Conservation (phyloP, 306 rosid species). For the Luffa acutangula region DNA sequence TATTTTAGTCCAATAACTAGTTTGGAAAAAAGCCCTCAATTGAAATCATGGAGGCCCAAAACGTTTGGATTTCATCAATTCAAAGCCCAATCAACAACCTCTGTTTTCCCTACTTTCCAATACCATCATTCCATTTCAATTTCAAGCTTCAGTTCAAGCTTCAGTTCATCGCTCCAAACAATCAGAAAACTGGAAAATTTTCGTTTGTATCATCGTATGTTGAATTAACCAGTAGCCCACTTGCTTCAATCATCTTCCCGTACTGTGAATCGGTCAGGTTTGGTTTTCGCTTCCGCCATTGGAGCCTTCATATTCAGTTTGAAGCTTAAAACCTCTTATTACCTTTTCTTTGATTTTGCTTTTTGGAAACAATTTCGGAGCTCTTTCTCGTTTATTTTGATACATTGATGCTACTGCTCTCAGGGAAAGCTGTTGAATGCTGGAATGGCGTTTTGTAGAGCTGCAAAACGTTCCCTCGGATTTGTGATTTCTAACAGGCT, state of each 20-base stretch:
- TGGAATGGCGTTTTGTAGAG: constrained; percentile 31
- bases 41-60: background rate
- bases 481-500: constrained; percentile 14
- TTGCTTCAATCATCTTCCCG: background rate
- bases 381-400: background rate
- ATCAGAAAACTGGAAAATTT: background rate
- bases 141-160: background rate
- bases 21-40: background rate
- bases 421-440: background rate
- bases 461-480: constrained; percentile 26
- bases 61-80: background rate
- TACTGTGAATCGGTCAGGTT: background rate
- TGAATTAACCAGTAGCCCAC: background rate
- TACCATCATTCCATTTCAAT: background rate
- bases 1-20: too few species aligned
- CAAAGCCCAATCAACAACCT: background rate
- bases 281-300: background rate
- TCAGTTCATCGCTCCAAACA: background rate
- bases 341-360: background rate
- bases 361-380: background rate
- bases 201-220: background rate
- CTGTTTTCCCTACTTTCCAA: background rate
- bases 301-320: background rate
- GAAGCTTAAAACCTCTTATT: background rate
- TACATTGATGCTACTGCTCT: background rate